Base-by-base conservation (phyloP, 306 rosid genomes). In the Gleditsia sinensis region DNA sequence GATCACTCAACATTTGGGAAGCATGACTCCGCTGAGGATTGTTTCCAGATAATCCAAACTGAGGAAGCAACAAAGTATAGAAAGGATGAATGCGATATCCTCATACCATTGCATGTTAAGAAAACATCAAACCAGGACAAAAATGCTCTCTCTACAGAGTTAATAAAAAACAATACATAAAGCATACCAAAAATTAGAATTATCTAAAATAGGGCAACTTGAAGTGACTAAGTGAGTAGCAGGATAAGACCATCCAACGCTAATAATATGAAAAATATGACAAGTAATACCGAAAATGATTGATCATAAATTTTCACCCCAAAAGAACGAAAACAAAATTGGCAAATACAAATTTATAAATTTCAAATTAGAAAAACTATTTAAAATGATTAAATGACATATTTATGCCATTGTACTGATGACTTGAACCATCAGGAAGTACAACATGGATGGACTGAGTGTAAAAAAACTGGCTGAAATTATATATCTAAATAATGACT, bases 11-110 rank as follows among this genome's bases (percentile, higher is more conserved):
- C 76, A 88, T 88, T 76, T 89, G 98, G 73, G 96, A 79, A 60
- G 97, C 68, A 64, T 91, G 98, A 77, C 79, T 88, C 54, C 96
- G 77, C 86, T 91, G 97, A 71, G 92, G 85, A 77, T 89, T 94
- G 91, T 83, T 91, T 65, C 94, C 96, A 19, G 98, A 60, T 79
- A 85, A 67, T 57, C 87, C 94, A 30, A 62, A 86, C 96, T 85
- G 89, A 25, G 62, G 49, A 76, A 64, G 71, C 56, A 17, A 43
- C 32, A 72, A 77, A 81, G 59, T 39, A 71, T 34, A 81, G 45
- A 30, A 75, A 45, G 80, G 48, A 40, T 43, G 59, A 75, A 71
- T 37, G 24, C 73, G 67, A 45, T 43, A 78, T 33, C 57, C 54
- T 60, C 75, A 34, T 30, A 56, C 37, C 30, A 76, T 34, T 49